Evolutionary conservation across 441 rosid species (phyloP), one percentile per base, ranked within the genome.

Genomic region (Populus hybrid): DNA sequence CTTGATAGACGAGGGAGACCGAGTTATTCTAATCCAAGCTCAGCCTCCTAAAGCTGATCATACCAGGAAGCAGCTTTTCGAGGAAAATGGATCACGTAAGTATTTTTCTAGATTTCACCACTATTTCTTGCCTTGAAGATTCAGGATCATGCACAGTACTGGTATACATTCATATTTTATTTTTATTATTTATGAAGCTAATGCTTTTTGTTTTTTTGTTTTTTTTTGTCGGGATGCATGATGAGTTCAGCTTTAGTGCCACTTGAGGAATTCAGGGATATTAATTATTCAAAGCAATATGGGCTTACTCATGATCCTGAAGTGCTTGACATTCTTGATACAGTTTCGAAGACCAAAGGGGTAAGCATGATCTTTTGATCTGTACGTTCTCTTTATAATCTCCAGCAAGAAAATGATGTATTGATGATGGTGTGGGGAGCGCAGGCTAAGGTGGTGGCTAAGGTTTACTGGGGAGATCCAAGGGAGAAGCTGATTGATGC

Each of bases 391-490:
- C 7, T 50, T 18, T 5, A 16, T 10, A 12, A 54, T 65, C 34
- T 67, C 10, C n/a, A 5, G 61, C 8, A 5, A 30, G 32, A 18
- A 18, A 54, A 18, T 54, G 61, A 54, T 18, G 2, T 18, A 3
- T 26, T 20, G 5, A 38, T 38, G 40, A 24, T 10, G 1, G 14
- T 65, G 32, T 24, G 8, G 18, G 6, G 28, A 12, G 10, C 24
- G 11, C 85, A 88, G 89, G 83, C 72, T 21, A 80, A 85, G 79
- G 89, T 86, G 78, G 83, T 78, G 74, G 88, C 87, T 1, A 88
- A 88, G 82, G 86, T 88, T 6, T 85, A 85, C 26, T 88, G 89
- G 89, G 91, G 91, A 6, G 89, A 88, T 75, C 85, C 91, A 36
- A 82, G 88, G 79, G 91, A 88, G 78, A 86, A 88, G 81, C 21